These are phyloP conservation scores for Chaetomium tenue DNA, from an alignment of 495 filamentous ascomycete species.

Conservation along the genomic window DNA sequence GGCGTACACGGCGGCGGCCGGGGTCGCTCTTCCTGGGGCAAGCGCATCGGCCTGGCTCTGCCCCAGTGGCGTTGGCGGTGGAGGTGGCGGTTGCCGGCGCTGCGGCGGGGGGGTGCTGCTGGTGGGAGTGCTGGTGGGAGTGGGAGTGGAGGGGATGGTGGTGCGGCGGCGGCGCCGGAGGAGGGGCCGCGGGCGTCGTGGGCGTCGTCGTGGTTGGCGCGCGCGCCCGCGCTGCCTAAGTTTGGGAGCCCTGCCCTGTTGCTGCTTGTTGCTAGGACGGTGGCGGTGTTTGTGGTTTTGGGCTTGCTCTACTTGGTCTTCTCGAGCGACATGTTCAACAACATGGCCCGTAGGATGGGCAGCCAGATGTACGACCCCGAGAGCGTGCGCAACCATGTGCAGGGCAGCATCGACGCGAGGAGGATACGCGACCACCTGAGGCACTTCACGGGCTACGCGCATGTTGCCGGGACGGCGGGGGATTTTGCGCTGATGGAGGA, in stretches of 20 bases:
- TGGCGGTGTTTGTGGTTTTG: slow-evolving; percentile 71
- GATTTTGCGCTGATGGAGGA: slow-evolving; percentile 79
- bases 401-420: slow-evolving; percentile 62
- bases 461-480: slow-evolving; percentile 88
- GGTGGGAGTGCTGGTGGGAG: neutral
- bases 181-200: neutral
- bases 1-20: slow-evolving; percentile 44
- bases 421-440: slow-evolving; percentile 67
- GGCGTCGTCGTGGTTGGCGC: slow-evolving; percentile 4
- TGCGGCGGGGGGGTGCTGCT: slow-evolving; percentile 31
- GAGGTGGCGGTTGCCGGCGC: slow-evolving; percentile 48
- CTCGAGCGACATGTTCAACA: slow-evolving; percentile 72
- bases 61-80: slow-evolving; percentile 52
- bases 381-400: slow-evolving; percentile 66
- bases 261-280: slow-evolving; percentile 61
- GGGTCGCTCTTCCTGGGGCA: slow-evolving; percentile 45
- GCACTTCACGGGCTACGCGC: slow-evolving; percentile 74
- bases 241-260: slow-evolving; percentile 36
- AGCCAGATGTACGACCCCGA: slow-evolving; percentile 62
- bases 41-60: slow-evolving; percentile 47
- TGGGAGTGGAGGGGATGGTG: neutral
- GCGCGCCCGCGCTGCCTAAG: slow-evolving; percentile 25
- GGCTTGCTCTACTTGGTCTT: slow-evolving; percentile 78
- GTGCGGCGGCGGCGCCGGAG: slow-evolving; percentile 13
- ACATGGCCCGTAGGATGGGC: slow-evolving; percentile 52